These are phyloP conservation scores for Fusarium armeniacum DNA, from an alignment of 2,329 filamentous ascomycete species.

Conservation along the genomic window DNA sequence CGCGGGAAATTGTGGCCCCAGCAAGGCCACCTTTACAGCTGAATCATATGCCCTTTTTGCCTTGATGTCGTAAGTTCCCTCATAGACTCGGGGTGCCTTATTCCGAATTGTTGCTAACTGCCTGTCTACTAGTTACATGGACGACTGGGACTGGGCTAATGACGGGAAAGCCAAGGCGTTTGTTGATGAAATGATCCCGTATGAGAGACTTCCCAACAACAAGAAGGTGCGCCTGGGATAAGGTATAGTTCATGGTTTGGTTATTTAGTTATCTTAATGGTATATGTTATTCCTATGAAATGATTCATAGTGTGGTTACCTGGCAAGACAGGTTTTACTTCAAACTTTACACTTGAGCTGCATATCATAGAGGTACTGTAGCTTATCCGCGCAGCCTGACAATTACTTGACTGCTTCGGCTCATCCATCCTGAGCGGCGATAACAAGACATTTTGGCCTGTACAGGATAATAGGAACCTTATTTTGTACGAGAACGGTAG, in stretches of 20 bases:
- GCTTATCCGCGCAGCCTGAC: not conserved
- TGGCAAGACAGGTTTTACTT: not conserved
- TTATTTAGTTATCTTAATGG: not conserved
- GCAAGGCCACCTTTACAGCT: slow-evolving; percentile 2
- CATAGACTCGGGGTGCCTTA: rapidly evolving
- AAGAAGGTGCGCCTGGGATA: slow-evolving; percentile 12
- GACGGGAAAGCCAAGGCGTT: slow-evolving; percentile 6
- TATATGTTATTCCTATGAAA: not conserved
- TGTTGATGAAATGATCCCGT: slow-evolving; percentile 2
- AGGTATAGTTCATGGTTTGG: not conserved
- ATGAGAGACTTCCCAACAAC: slow-evolving; percentile 3
- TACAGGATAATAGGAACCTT: too few species aligned
- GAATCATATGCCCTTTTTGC: slow-evolving; percentile 6
- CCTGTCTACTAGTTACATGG: not conserved
- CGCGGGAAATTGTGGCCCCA: not conserved
- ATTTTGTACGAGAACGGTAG: too few species aligned
- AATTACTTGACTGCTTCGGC: not conserved
- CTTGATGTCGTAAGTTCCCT: slow-evolving; percentile 1
- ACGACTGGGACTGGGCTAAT: slow-evolving; percentile 12
- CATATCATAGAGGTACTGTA: not conserved
- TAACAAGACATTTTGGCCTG: too few species aligned
- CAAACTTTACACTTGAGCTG: not conserved
- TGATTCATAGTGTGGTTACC: not conserved
- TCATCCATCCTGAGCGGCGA: not conserved
- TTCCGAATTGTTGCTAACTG: not conserved